Conservation (phyloP, 805 yeast genomes). For the Nakazawaea wyomingensis region DNA sequence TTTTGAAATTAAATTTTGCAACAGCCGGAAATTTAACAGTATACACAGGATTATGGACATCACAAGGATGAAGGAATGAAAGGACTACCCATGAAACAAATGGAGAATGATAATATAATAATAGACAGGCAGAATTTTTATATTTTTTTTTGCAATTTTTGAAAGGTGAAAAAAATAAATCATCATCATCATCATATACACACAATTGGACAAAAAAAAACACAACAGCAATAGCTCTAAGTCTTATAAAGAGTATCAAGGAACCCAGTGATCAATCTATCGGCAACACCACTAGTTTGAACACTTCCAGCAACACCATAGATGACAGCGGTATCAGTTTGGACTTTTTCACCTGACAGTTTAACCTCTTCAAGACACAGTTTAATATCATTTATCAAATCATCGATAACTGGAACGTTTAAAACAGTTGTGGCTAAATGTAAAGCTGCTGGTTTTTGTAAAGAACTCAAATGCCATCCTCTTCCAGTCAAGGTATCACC, state of each 20-base stretch:
- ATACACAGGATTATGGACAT: too few relatives aligned
- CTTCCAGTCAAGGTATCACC: constrained; percentile 61
- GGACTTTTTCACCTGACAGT: constrained; percentile 27
- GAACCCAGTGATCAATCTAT: constrained; percentile 70
- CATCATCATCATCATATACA: too few relatives aligned
- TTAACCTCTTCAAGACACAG: constrained; percentile 37
- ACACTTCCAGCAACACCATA: constrained; percentile 97
- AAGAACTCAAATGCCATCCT: constrained; percentile 87
- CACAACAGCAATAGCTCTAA: neutral
- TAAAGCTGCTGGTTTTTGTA: constrained; percentile 87
- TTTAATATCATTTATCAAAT: constrained; percentile 49
- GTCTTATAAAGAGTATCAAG: constrained; percentile 71
- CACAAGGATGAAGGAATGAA: too few relatives aligned
- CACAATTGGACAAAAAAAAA: too few relatives aligned
- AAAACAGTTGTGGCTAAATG: constrained; percentile 85
- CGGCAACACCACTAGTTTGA: constrained; percentile 78
- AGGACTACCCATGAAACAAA: too few relatives aligned
- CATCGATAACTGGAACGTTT: constrained; percentile 56
- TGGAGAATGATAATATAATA: too few relatives aligned
- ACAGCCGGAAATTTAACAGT: too few relatives aligned
- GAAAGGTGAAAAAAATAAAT: too few relatives aligned
- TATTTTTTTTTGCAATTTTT: too few relatives aligned
- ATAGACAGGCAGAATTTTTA: too few relatives aligned
- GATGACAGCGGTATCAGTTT: constrained; percentile 73
- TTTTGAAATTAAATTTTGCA: too few relatives aligned